Evolutionary conservation across 2,329 filamentous ascomycete genomes (phyloP).

Genomic region (Ophiostoma sp.): DNA sequence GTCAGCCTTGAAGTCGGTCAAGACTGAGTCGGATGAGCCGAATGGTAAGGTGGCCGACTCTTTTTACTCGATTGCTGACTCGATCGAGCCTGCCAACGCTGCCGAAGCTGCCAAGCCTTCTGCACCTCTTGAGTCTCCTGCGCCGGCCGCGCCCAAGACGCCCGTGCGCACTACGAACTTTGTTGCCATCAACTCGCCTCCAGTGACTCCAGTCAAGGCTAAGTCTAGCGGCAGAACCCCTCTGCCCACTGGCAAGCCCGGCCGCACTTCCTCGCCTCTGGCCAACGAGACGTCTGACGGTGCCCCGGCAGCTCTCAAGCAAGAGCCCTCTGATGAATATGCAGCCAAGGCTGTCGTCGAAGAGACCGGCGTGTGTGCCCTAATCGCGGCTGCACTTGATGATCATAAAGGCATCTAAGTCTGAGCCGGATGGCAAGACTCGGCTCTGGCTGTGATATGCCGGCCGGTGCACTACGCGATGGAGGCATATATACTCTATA

Average conservation of each 20-base stretch:
- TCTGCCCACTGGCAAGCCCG: not conserved
- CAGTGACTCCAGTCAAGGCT: not conserved
- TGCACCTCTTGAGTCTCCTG: not conserved
- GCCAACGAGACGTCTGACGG: not conserved
- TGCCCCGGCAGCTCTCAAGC: not conserved
- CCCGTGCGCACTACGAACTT: not conserved
- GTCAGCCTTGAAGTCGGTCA: not conserved
- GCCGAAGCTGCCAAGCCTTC: not conserved
- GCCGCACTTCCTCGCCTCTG: not conserved
- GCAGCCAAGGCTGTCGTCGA: not conserved
- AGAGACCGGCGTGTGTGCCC: not conserved
- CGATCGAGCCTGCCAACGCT: not conserved
- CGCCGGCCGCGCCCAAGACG: not conserved
- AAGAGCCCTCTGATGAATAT: not conserved
- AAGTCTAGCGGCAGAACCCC: not conserved
- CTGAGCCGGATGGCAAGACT: not conserved
- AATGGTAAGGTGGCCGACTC: not conserved
- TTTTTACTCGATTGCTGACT: not conserved
- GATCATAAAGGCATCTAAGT: not conserved
- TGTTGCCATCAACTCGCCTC: not conserved
- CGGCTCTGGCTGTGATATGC: not conserved
- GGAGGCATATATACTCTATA: not conserved
- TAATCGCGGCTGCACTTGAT: not conserved
- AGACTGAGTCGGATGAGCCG: not conserved
- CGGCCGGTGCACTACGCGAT: not conserved